Evolutionary conservation across 768 basidiomycete genomes (phyloP), one percentile per base, ranked within the genome.

Genomic region (Mycena haematopus): DNA sequence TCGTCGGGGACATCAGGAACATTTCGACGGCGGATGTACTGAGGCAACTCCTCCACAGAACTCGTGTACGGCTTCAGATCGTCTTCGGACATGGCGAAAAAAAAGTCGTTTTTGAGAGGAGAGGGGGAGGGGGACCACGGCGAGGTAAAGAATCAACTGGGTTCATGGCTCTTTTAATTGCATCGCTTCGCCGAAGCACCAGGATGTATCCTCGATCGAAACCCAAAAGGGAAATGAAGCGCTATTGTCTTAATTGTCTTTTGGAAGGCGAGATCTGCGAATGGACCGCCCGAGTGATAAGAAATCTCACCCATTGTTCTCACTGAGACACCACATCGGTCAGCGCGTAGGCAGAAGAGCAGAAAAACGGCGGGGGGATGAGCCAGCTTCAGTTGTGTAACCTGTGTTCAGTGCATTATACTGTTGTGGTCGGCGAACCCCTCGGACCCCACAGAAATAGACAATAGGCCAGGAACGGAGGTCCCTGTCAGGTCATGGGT

Each of bases 1-100:
- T 93, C 91, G 69, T 91, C 84, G 8, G 91, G 91, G 19, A 92
- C 91, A 75, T 93, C 92, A 59, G 91, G 89, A 22, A 85, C 76
- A 62, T 78, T 80, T 44, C 86, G 84, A 66, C 75, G 79, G 55
- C 80, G 84, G 46, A 80, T 63, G 71, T 75, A 47, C 72, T 69
- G 35, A 74, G 73, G 58, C 80, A 70, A 44, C 60, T 74, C 73
- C 67, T 85, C 79, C 33, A 76, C 74, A 46, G 80, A 76, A 59
- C 77, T 79, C 65, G 74, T 70, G 72, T 80, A 76, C 29, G 75
- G 65, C 63, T 74, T 77, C 52, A 74, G n/a, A 35, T 64, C 68
- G 60, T 82, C 82, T 71, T 85, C 83, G n/a, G 46, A 47, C 83
- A 86, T 86, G 58, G 76, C 70, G 66, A 70, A 31, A 31, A 68